Evolutionary conservation across 257 asterid genomes (phyloP).

Genomic region (Solanum sejunctum): DNA sequence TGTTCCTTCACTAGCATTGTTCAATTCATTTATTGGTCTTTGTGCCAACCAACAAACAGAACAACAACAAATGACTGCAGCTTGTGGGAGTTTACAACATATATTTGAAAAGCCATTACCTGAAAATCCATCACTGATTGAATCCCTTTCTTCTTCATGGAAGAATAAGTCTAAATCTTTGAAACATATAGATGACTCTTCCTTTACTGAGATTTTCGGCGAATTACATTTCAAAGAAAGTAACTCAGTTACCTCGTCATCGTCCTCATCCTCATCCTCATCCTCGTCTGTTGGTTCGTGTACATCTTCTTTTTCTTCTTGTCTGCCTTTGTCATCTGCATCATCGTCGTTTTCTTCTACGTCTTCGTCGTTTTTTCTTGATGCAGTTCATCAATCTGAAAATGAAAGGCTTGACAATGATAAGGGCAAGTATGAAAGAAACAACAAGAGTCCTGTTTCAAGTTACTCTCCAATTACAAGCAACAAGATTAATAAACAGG

Average conservation of each 20-base stretch:
- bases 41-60: conserved; percentile 8
- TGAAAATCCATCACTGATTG: conserved; percentile 44
- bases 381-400: not conserved
- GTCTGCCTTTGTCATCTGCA: conserved; percentile 10
- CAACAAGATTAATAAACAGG: conserved; percentile 2
- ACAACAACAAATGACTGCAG: conserved; percentile 45
- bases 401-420: not conserved
- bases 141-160: conserved; percentile 60
- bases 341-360: conserved; percentile 5
- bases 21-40: not conserved
- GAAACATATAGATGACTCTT: conserved; percentile 20
- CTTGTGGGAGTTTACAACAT: conserved; percentile 71
- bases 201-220: conserved; percentile 38
- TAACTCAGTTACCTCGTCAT: not conserved
- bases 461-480: not conserved
- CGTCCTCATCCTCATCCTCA: not conserved
- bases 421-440: not conserved
- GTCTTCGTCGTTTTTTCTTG: conserved; percentile 1
- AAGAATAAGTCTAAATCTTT: conserved; percentile 27
- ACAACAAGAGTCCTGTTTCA: conserved; percentile 5
- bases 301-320: conserved; percentile 5
- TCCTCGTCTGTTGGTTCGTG: not conserved
- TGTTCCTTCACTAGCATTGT: not conserved
- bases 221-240: conserved; percentile 33
- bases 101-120: conserved; percentile 64